Percentiles rank a stretch among this genome's conserved stretches.
phyloP scores from a whole-genome alignment of 1,284 basidiomycete species.

The Boletus sp. region DNA sequence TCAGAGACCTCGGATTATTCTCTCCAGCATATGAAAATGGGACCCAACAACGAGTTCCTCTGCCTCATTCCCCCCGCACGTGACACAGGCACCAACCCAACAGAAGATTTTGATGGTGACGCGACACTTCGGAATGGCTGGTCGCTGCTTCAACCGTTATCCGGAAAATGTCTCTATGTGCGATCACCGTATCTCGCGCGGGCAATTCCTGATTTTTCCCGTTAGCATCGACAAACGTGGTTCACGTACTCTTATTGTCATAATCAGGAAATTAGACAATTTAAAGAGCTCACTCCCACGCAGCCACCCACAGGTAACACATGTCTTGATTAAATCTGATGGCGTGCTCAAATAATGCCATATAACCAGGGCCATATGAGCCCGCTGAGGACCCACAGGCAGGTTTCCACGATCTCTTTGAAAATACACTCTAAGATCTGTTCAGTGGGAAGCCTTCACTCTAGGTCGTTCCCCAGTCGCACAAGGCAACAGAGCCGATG shows the following conservation, averaged over 20 bases:
- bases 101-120: conserved; percentile 54
- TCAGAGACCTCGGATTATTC: conserved; percentile 35
- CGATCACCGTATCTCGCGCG: conserved; percentile 33
- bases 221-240: conserved; percentile 81
- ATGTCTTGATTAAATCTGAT: conserved; percentile 15
- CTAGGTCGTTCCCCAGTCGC: conserved; percentile 66
- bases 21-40: conserved; percentile 70
- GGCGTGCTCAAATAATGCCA: conserved; percentile 17
- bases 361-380: conserved; percentile 54
- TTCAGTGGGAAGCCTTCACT: conserved; percentile 77
- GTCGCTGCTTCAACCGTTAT: conserved; percentile 72
- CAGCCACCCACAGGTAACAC: conserved; percentile 61
- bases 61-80: conserved; percentile 70
- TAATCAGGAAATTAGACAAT: conserved; percentile 84
- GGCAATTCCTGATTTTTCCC: conserved; percentile 16
- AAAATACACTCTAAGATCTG: conserved; percentile 11
- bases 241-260: conserved; percentile 97
- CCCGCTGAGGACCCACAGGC: conserved; percentile 80
- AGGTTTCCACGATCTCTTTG: conserved; percentile 27
- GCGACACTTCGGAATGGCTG: conserved; percentile 68
- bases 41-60: conserved; percentile 60
- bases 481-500: conserved; percentile 57
- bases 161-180: conserved; percentile 78
- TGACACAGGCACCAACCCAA: conserved; percentile 41
- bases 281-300: conserved; percentile 63